A percentile compares a stretch with the other conserved stretches of the same genome.
phyloP scores from a whole-genome alignment of 2,329 filamentous ascomycete species.

The Chaetoscypha palmicola region DNA sequence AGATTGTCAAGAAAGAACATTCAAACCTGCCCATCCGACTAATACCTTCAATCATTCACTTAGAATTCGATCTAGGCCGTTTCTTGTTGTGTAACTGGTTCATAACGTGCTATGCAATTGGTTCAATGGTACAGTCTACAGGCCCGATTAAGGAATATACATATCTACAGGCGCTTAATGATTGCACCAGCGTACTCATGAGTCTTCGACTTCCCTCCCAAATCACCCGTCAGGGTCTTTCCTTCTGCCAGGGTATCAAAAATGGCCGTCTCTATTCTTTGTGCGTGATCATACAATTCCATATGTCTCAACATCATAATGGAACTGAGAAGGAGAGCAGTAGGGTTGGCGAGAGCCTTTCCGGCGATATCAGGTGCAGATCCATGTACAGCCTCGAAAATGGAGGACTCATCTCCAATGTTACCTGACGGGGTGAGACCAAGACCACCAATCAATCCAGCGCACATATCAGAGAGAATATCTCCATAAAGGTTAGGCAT shows the following conservation, averaged over 20 bases:
- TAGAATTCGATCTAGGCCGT: too few relatives aligned
- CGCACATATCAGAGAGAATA: conserved; percentile 99
- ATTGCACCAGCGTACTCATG: conserved; percentile 90
- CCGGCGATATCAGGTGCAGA: conserved; percentile 95
- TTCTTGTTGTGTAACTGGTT: not conserved
- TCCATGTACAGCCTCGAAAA: conserved; percentile 98
- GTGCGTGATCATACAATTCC: conserved; percentile 77
- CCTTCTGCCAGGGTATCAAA: conserved; percentile 94
- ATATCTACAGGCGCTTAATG: conserved; percentile 47
- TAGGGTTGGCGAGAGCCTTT: conserved; percentile 94
- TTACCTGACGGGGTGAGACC: conserved; percentile 96
- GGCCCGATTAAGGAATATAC: conserved; percentile 19
- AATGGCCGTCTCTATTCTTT: conserved; percentile 86
- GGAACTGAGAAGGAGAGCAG: conserved; percentile 85
- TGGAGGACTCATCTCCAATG: conserved; percentile 98
- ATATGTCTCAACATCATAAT: conserved; percentile 99
- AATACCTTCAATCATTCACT: too few relatives aligned
- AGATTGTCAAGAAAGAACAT: too few relatives aligned
- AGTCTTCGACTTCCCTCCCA: conserved; percentile 95
- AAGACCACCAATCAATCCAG: conserved; percentile 94
- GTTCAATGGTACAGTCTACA: conserved; percentile 30
- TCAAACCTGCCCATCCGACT: too few relatives aligned
- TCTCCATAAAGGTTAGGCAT: conserved; percentile 98
- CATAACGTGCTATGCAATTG: conserved; percentile 17
- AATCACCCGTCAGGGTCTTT: conserved; percentile 90